A percentile compares a stretch with the other conserved stretches of the same genome.
These are phyloP conservation scores for Microsporum audouinii DNA, from an alignment of 2,329 filamentous ascomycete genomes.

Conservation along the genomic window DNA sequence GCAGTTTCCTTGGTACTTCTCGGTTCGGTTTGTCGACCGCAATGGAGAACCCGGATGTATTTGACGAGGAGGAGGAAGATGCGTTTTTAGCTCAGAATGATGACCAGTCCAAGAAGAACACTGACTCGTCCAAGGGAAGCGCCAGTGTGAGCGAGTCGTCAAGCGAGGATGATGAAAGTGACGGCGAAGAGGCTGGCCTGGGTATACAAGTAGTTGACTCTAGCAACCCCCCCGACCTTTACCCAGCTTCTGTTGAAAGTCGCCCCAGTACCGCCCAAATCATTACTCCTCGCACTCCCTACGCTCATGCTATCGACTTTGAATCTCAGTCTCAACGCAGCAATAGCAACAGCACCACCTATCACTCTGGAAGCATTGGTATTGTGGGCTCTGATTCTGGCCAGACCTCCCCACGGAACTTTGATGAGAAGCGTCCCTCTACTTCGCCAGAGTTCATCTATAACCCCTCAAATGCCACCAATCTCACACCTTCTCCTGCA, in stretches of 20 bases:
- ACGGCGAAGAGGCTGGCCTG: constrained; percentile 9
- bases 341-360: constrained; percentile 6
- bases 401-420: constrained; percentile 20
- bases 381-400: constrained; percentile 26
- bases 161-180: not conserved
- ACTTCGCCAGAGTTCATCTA: constrained; percentile 33
- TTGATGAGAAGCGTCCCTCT: constrained; percentile 31
- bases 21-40: constrained; percentile 30
- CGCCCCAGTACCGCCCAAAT: constrained; percentile 7
- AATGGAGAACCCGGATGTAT: constrained; percentile 36
- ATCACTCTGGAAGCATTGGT: constrained; percentile 19
- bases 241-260: constrained; percentile 6
- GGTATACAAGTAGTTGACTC: constrained; percentile 15
- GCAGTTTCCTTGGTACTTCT: constrained; percentile 27
- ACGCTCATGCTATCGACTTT: constrained; percentile 5
- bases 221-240: constrained; percentile 2
- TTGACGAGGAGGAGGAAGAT: constrained; percentile 42
- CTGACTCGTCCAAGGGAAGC: not conserved
- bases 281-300: constrained; percentile 11
- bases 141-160: not conserved
- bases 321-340: constrained; percentile 1
- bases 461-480: constrained; percentile 30
- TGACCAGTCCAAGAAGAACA: not conserved
- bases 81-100: constrained; percentile 31
- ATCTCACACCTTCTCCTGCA: constrained; percentile 22